Evolutionary conservation across 768 basidiomycete species (phyloP).

Genomic region (Lanmaoa pseudosensibilis): DNA sequence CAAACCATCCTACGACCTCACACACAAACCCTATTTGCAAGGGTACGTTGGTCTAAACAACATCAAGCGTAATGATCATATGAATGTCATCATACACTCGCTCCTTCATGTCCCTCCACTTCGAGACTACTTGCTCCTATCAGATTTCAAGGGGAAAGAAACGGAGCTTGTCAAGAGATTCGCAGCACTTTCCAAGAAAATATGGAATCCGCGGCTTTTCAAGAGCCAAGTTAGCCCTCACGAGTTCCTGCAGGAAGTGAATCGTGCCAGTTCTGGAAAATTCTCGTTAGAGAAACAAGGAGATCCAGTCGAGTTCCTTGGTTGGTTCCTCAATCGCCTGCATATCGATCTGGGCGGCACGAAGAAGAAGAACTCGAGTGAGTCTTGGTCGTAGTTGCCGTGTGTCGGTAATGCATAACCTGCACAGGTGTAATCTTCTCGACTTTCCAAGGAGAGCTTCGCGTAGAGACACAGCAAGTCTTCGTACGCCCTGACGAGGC

Average conservation of each 20-base stretch:
- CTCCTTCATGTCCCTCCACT: constrained; percentile 89
- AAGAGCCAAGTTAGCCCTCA: constrained; percentile 99
- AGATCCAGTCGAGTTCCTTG: constrained; percentile 93
- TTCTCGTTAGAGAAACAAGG: constrained; percentile 94
- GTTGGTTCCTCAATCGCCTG: constrained; percentile 92
- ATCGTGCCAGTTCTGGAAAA: constrained; percentile 82
- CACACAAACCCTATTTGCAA: constrained; percentile 78
- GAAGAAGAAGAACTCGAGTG: constrained; percentile 89
- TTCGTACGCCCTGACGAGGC: constrained; percentile 77
- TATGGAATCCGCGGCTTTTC: constrained; percentile 96
- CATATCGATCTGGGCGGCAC: constrained; percentile 94
- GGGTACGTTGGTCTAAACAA: constrained; percentile 98
- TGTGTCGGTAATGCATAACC: constrained; percentile 19
- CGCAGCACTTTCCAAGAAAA: constrained; percentile 81
- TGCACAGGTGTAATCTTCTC: constrained; percentile 82
- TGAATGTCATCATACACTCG: constrained; percentile 95
- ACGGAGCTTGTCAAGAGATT: constrained; percentile 89
- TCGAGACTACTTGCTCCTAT: constrained; percentile 83
- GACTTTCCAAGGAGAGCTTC: constrained; percentile 92
- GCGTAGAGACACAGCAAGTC: constrained; percentile 92
- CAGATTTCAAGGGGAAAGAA: constrained; percentile 69
- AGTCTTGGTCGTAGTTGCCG: constrained; percentile 33
- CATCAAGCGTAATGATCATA: constrained; percentile 95
- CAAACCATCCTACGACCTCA: constrained; percentile 84
- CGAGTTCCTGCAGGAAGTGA: constrained; percentile 97